Base-by-base conservation (phyloP, 768 basidiomycete species). In the Lactarius quietus region DNA sequence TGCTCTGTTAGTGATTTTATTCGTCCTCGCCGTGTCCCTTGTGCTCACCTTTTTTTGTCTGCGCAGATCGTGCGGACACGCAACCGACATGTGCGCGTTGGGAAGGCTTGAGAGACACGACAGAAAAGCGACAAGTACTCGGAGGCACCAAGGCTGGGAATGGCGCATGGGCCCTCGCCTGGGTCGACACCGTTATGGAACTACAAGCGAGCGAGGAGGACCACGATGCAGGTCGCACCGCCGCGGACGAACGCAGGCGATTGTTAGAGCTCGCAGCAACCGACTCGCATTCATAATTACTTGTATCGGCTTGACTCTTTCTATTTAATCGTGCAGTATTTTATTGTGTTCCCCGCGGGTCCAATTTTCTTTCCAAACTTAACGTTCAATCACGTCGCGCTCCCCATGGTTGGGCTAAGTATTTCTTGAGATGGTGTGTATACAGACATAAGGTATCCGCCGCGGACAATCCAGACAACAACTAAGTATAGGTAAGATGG, bases 151-250 rank as follows among this genome's bases (percentile, higher is more conserved):
- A 89, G 73, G 84, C 83, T 2, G 92, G 93, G 8, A 86, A 88
- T 70, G 86, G 84, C 0, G 90, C 88, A 5, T 93, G 92, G 93
- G 90, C 83, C 0, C 73, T 93, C 57, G 88, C 89, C 5, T 91
- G 88, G 84, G 80, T 92, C 23, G 92, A 92, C 65, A 81, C 80
- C 0, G 74, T 76, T 39, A 77, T 82, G 70, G 79, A 81, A 61
- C 57, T 79, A 1, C 70, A 63, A 18, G 45, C 39, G 7, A 45
- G 51, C 51, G 57, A 53, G 29, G 63, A 33, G 70, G 1, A 53
- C 62, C 31, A 63, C 71, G 20, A 69, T 69, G 5, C 71, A 70
- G 55, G 57, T 71, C 61, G 35, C 51, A 39, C 39, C 10, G 61
- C 53, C 15, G 67, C 59, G 17, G 36, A 36, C 23, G 68, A 76